Evolutionary conservation across 2,329 filamentous ascomycete species (phyloP), one percentile per base, ranked within the genome.

Genomic region (Dendrostoma leiphaemia): DNA sequence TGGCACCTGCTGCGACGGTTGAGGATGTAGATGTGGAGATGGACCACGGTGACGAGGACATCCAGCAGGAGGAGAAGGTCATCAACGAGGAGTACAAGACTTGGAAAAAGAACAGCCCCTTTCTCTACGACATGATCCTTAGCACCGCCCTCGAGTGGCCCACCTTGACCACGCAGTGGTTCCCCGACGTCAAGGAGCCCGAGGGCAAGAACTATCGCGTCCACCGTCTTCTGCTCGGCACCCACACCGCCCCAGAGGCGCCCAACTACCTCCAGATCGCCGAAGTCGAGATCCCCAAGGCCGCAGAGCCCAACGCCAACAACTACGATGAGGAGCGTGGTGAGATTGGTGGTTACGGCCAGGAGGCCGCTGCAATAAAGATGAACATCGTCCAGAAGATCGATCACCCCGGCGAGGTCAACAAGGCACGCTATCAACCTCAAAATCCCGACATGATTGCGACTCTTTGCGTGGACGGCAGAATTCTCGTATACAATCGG

Each of bases 11-110:
- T 38, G 73, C 75, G 46, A 70, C 76, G 44, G 71, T 71, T 40
- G 76, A 79, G 53, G 78, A 80, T 55, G 73, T 77, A 58, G 79
- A 81, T 49, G 78, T 75, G 63, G 73, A 74, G 34, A 73, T 78
- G 71, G 73, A 79, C 44, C 80, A 84, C 58, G 86, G 91, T 55
- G 88, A 90, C 50, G 86, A 89, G 56, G 80, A 87, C 7, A 15
- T 9, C 68, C 80, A 89, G 67, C 74, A 83, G 62, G 85, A 90
- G 67, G 88, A 95, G 73, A 91, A 95, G 74, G 80, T 96, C 58
- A 91, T 97, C 74, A 97, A 97, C 64, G 94, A 99, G 78, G 94
- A 99, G 71, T 99, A 99, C 83, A 99, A 99, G 73, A 97, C 93
- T 62, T 99, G 94, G 94, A 99, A 99, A 81, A 99, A 99, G 80